phyloP scores from a whole-genome alignment of 1,284 basidiomycete genomes.

The Rhodotorula sp. region DNA sequence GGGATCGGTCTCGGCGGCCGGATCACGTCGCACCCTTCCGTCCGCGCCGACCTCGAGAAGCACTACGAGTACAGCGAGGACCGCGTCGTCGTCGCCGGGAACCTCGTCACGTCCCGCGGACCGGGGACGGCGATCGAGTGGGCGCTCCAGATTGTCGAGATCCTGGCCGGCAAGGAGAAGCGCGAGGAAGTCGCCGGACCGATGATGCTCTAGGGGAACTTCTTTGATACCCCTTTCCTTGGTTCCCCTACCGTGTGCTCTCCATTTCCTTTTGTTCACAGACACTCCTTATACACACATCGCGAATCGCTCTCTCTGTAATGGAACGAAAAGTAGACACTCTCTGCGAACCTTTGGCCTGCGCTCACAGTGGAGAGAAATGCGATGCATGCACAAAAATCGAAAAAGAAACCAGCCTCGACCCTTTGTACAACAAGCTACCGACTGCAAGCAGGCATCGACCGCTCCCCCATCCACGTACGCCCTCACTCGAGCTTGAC shows the following conservation, averaged over 20 bases:
- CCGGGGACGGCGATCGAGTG: constrained; percentile 74
- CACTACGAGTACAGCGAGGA: constrained; percentile 76
- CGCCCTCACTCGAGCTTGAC: constrained; percentile 27
- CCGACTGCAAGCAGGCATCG: neutral
- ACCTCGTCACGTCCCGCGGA: constrained; percentile 76
- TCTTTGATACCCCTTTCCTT: too few species aligned
- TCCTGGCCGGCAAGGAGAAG: constrained; percentile 65
- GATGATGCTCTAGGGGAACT: constrained; percentile 64
- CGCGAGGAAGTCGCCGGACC: constrained; percentile 66
- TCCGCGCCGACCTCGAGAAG: constrained; percentile 65
- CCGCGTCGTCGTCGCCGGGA: constrained; percentile 70
- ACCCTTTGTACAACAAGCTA: neutral
- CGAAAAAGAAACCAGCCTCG: too few species aligned
- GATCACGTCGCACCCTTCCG: constrained; percentile 77
- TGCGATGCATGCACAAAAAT: too few species aligned
- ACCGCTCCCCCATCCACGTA: neutral
- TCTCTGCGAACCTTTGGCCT: too few species aligned
- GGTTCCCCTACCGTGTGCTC: neutral
- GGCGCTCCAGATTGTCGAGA: constrained; percentile 68
- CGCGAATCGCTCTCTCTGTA: too few species aligned
- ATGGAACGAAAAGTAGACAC: too few species aligned
- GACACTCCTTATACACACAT: neutral
- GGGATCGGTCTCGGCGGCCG: constrained; percentile 57
- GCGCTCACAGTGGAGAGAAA: too few species aligned
- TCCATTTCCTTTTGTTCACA: neutral